Conservation (phyloP, 2,329 filamentous ascomycete species). For the Exophiala aquamarina region DNA sequence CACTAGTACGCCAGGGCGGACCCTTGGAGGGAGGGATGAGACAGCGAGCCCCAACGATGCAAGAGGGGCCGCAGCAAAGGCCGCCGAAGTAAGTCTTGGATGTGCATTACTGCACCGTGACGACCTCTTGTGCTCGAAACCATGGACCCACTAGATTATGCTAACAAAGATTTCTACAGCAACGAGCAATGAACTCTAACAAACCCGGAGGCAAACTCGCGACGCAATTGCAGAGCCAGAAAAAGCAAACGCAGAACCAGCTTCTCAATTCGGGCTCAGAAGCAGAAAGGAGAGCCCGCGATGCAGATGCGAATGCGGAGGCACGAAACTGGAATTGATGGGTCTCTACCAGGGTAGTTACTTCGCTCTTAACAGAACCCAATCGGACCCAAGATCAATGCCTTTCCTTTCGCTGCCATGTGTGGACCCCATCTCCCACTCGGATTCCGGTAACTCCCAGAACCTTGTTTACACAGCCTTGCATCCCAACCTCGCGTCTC, state of each 20-base stretch:
- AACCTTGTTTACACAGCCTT: no score
- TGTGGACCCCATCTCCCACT: neutral
- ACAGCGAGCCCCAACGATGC: slow-evolving; percentile 54
- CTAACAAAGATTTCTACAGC: slow-evolving; percentile 46
- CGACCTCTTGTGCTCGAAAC: neutral
- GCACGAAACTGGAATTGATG: slow-evolving; percentile 20
- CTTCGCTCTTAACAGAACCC: neutral
- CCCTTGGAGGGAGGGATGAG: slow-evolving; percentile 57
- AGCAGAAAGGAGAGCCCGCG: slow-evolving; percentile 63
- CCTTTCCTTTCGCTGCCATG: no score
- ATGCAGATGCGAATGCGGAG: slow-evolving; percentile 56
- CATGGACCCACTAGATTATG: neutral
- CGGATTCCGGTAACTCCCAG: no score
- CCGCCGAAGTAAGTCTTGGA: slow-evolving; percentile 70
- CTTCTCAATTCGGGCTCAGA: slow-evolving; percentile 68
- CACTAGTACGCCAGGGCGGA: slow-evolving; percentile 55
- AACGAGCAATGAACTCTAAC: slow-evolving; percentile 62
- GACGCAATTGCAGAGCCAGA: slow-evolving; percentile 71
- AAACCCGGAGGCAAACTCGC: slow-evolving; percentile 65
- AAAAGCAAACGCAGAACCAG: slow-evolving; percentile 68
- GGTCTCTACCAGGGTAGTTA: no score
- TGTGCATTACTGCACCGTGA: neutral
- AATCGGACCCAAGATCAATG: neutral
- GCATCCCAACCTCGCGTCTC: no score
- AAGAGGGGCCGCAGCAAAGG: slow-evolving; percentile 70